Percentiles rank a stretch among this genome's conserved stretches.
phyloP scores from a whole-genome alignment of 2,329 filamentous ascomycete genomes.

The Colletotrichum acutatum region DNA sequence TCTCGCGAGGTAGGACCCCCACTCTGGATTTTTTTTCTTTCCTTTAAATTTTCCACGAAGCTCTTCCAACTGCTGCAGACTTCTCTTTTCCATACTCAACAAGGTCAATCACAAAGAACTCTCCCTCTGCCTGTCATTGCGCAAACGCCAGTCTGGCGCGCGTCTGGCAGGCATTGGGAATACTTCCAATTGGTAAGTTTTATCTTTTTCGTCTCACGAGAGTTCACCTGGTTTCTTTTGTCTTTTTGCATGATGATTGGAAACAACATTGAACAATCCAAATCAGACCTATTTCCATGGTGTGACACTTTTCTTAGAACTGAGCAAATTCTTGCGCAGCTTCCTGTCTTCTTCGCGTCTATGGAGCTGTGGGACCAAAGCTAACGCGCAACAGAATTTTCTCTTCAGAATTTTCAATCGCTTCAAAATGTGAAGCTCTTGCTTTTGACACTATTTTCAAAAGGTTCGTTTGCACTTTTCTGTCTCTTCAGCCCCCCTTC shows the following conservation, averaged over 20 bases:
- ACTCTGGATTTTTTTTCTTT: conserved; percentile 31
- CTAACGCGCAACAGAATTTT: conserved; percentile 28
- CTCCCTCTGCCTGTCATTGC: neutral
- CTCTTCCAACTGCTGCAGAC: conserved; percentile 37
- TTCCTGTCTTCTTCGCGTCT: neutral
- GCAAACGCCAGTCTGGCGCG: neutral
- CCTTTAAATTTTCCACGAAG: conserved; percentile 39
- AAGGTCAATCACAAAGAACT: conserved; percentile 36
- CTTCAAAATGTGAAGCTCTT: conserved; percentile 58
- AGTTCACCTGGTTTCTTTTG: conserved; percentile 7
- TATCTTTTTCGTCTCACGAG: neutral
- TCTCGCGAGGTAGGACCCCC: conserved; percentile 9
- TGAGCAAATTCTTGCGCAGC: conserved; percentile 57
- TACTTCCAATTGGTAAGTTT: conserved; percentile 29
- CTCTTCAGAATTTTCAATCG: neutral
- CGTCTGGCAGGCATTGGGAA: conserved; percentile 2
- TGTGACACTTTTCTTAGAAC: conserved; percentile 63
- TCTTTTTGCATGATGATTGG: conserved; percentile 52
- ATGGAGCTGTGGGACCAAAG: neutral
- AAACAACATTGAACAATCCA: conserved; percentile 66
- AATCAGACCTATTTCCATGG: conserved; percentile 68
- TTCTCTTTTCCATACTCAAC: conserved; percentile 37
- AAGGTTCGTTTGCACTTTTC: conserved; percentile 21
- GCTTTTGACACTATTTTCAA: conserved; percentile 25
- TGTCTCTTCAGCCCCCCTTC: neutral